Evolutionary conservation across 192 early-diverging fungal species (phyloP), one percentile per base, ranked within the genome.

Genomic region (Linnemannia zychae): DNA sequence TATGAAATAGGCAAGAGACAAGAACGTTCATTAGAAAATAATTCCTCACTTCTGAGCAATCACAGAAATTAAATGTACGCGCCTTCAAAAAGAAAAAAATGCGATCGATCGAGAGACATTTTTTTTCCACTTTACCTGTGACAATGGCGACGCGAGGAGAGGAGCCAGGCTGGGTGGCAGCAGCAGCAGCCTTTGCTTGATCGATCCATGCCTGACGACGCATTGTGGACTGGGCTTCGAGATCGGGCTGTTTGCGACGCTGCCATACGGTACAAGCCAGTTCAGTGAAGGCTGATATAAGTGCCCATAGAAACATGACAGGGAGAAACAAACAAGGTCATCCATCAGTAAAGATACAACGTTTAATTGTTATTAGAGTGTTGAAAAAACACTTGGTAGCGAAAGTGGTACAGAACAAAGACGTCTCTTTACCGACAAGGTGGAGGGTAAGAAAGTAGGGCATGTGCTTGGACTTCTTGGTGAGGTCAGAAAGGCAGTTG

Each of bases 71-170:
- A 76, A 81, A 47, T n/a, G 7, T 7, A 9, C 24, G 24, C 53
- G n/a, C 53, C 24, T 36, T 36, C 67, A n/a, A 40, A 69, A 78
- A 36, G 33, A 52, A 73, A 38, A 60, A 28, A 66, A 13, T 68
- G 38, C 44, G 65, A 63, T 40, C 46, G 49, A 69, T 24, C 18
- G 33, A 44, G 40, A 44, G 9, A 44, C 40, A 44, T 28, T 63
- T 24, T 31, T 31, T 1, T 31, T 31, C 1, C 31, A 2, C 22
- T n/a, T n/a, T 57, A 74, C 72, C 72, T 57, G 72, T 74, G 31
- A 74, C 52, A 33, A 74, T 38, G 52, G 72, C 72, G 22, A 74
- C 72, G 15, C 52, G 48, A 31, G 50, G 72, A 22, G 22, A 31
- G 36, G 5, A 11, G 1, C 72, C 52, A 3, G 57, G 28, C 11